These are phyloP conservation scores for Pyrenophora tritici-repentis DNA, from an alignment of 2,329 filamentous ascomycete species.

Conservation along the genomic window DNA sequence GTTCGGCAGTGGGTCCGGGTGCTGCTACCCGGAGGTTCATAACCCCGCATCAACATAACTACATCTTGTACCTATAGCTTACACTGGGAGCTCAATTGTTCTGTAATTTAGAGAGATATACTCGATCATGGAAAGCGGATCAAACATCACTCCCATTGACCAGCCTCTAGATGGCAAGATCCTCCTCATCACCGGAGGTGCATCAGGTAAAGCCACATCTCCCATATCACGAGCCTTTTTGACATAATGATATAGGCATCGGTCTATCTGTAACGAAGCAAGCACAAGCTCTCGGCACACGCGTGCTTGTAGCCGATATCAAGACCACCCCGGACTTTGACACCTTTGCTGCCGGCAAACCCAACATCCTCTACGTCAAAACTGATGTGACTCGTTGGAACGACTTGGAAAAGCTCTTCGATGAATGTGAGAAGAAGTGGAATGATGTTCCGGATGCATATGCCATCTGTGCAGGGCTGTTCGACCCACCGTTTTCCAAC, in stretches of 20 bases:
- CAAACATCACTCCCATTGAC: slow-evolving; percentile 27
- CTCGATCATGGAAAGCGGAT: too few relatives aligned
- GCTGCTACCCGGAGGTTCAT: not conserved
- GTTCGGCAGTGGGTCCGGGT: not conserved
- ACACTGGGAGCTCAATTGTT: too few relatives aligned
- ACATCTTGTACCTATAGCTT: too few relatives aligned
- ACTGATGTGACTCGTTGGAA: slow-evolving; percentile 36
- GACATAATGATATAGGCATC: slow-evolving; percentile 31
- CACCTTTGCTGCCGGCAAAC: slow-evolving; percentile 21
- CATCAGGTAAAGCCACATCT: slow-evolving; percentile 31
- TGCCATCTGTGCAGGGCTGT: slow-evolving; percentile 39
- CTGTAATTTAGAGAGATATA: too few relatives aligned
- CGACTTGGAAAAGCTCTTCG: slow-evolving; percentile 32
- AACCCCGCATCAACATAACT: not conserved
- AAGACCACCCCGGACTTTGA: slow-evolving; percentile 29
- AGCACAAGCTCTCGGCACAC: slow-evolving; percentile 29
- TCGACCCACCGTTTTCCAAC: slow-evolving; percentile 37
- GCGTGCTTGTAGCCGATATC: slow-evolving; percentile 34
- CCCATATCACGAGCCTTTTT: not conserved
- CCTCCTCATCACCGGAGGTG: slow-evolving; percentile 44
- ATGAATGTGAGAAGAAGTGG: slow-evolving; percentile 34
- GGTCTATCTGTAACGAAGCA: slow-evolving; percentile 39
- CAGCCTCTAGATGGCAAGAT: slow-evolving; percentile 41
- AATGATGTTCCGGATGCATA: slow-evolving; percentile 41
- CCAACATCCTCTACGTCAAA: slow-evolving; percentile 34